Evolutionary conservation across 2,329 filamentous ascomycete genomes (phyloP).

Genomic region (Aspergillus oerlinghausenensis): DNA sequence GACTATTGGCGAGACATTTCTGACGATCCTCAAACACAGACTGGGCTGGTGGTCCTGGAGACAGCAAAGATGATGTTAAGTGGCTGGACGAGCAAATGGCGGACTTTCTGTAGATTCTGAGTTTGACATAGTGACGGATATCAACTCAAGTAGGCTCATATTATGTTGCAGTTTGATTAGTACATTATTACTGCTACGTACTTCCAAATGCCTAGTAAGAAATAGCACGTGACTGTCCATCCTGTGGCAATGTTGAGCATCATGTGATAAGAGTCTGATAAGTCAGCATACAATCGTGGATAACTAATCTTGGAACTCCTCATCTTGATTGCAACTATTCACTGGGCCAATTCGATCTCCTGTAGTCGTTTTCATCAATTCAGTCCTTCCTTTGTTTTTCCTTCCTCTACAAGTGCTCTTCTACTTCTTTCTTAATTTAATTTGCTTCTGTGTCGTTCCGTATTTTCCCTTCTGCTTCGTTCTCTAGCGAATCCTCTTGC

Average conservation of each 20-base stretch:
- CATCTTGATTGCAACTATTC: not conserved
- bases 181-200: too few relatives aligned
- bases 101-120: conserved; percentile 44
- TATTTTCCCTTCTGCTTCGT: not conserved
- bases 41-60: conserved; percentile 65
- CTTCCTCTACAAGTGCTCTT: conserved; percentile 2
- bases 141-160: not conserved
- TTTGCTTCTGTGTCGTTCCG: not conserved
- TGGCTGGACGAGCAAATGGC: conserved; percentile 64
- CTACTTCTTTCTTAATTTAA: conserved; percentile 4
- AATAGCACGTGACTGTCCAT: not conserved
- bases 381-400: conserved; percentile 4
- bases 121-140: not conserved
- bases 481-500: not conserved
- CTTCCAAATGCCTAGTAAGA: too few relatives aligned
- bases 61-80: conserved; percentile 64
- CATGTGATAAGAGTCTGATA: not conserved
- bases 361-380: not conserved
- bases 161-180: not conserved
- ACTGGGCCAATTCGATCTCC: not conserved
- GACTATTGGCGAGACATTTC: not conserved
- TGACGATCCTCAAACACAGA: conserved; percentile 28
- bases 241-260: not conserved
- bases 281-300: not conserved
- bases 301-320: not conserved